Percentiles rank a stretch among this genome's conserved stretches.
Evolutionary conservation across 495 filamentous ascomycete genomes (phyloP).

Genomic region (Aspergillus ostianus): DNA sequence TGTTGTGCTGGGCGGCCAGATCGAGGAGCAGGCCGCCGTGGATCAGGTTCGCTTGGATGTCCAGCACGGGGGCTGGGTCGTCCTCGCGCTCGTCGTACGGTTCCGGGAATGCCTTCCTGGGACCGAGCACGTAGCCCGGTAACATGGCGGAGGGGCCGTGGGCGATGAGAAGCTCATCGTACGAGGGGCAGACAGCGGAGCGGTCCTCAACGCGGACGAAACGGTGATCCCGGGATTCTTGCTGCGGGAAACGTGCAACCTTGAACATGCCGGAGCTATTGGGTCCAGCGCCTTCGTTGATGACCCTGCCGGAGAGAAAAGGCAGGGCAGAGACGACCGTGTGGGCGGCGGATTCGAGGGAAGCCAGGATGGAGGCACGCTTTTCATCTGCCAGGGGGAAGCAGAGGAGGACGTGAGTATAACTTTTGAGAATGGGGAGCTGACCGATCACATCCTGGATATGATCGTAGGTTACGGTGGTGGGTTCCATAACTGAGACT

Average conservation of each 20-base stretch:
- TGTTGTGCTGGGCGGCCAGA: slow-evolving; percentile 41
- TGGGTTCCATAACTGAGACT: not conserved
- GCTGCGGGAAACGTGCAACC: slow-evolving; percentile 11
- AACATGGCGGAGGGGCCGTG: slow-evolving; percentile 30
- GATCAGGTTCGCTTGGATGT: slow-evolving; percentile 36
- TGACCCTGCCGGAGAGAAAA: slow-evolving; percentile 31
- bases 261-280: slow-evolving; percentile 31
- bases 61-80: slow-evolving; percentile 30
- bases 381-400: slow-evolving; percentile 25
- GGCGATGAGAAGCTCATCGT: slow-evolving; percentile 19
- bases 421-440: slow-evolving; percentile 39
- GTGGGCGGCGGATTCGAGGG: slow-evolving; percentile 25
- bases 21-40: slow-evolving; percentile 31
- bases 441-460: slow-evolving; percentile 37
- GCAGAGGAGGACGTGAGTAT: slow-evolving; percentile 32
- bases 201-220: slow-evolving; percentile 28
- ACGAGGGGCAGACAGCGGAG: slow-evolving; percentile 20
- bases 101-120: slow-evolving; percentile 30
- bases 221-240: slow-evolving; percentile 7
- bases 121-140: slow-evolving; percentile 23
- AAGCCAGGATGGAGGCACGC: slow-evolving; percentile 14
- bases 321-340: slow-evolving; percentile 28
- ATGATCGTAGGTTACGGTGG: slow-evolving; percentile 9
- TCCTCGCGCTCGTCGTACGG: slow-evolving; percentile 23
- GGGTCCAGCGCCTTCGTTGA: slow-evolving; percentile 21